Evolutionary conservation across 2,329 filamentous ascomycete species (phyloP), one percentile per base, ranked within the genome.

Genomic region (Phaeoacremonium minimum): DNA sequence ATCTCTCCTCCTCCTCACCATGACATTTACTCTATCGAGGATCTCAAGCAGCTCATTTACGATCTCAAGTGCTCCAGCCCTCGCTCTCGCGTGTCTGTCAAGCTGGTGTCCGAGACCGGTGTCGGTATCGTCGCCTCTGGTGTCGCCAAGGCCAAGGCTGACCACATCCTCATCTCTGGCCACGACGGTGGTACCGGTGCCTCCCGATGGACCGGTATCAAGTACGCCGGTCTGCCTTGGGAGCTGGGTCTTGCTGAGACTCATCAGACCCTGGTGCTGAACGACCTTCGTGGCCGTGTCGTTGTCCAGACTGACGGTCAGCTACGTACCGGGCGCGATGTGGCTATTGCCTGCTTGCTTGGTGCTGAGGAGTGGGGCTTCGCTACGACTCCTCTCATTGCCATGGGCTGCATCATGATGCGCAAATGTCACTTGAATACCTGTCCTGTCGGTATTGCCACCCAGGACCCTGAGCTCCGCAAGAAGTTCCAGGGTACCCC

Each of bases 351-450:
- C 43, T 95, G 89, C 73, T 64, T 97, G 53, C 83, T 97, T 37
- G 91, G 91, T 68, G 91, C 91, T n/a, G 91, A 97, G 64, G 91
- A 97, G 67, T 97, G 87, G 80, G 91, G 91, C 14, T 97, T 97
- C 55, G 91, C 91, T 28, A 97, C 91, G 0, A 86, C 91, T 42
- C 91, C 91, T 53, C 68, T 97, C 36, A 96, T 96, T 51, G 91
- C 91, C 37, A 93, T 97, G 87, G 91, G 91, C 13, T 97, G 90
- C 56, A 87, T 97, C 43, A 87, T 95, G 71, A 95, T 96, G 89
- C 57, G 89, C 0, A 90, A 90, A 55, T 87, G 83, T 46, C 76
- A 78, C 49, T 20, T 51, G 11, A 94, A 93, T 56, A 89, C 85
- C 4, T 78, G 90, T 67, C 89, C 90, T 8, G 90, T 96, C 9